phyloP scores from a whole-genome alignment of 495 filamentous ascomycete species.

The Trichoderma virens region DNA sequence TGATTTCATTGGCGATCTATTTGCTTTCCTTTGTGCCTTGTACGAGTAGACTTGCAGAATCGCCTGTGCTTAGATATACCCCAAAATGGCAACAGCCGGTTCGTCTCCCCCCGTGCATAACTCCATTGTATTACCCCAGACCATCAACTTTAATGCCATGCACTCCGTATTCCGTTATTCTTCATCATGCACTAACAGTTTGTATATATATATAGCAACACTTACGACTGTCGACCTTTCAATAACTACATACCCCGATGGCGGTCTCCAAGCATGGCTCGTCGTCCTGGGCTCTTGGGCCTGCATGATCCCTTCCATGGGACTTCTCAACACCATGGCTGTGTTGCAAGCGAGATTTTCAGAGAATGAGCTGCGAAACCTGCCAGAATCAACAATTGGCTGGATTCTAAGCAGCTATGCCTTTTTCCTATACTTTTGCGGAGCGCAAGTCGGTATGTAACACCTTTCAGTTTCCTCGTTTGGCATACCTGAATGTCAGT shows the following conservation, averaged over 20 bases:
- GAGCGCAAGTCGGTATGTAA: constrained; percentile 53
- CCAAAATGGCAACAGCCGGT: neutral
- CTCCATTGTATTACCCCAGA: neutral
- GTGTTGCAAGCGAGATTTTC: constrained; percentile 49
- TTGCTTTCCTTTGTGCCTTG: neutral
- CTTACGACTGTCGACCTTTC: neutral
- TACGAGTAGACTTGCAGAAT: neutral
- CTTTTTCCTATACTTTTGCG: constrained; percentile 56
- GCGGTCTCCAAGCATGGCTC: constrained; percentile 43
- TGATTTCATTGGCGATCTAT: neutral
- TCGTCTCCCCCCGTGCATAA: neutral
- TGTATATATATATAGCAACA: neutral
- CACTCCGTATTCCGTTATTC: neutral
- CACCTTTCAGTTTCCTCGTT: neutral
- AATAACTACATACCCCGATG: constrained; percentile 42
- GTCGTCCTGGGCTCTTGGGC: constrained; percentile 45
- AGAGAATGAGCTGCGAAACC: constrained; percentile 45
- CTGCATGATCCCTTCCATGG: constrained; percentile 47
- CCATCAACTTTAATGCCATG: neutral
- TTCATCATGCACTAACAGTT: neutral
- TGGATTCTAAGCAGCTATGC: constrained; percentile 59
- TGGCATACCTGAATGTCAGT: neutral
- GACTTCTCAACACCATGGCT: constrained; percentile 48
- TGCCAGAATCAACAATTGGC: constrained; percentile 49
- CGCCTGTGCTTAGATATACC: neutral